Conservation (phyloP, 1,284 basidiomycete genomes). For the Kalmanozyma brasiliensis region DNA sequence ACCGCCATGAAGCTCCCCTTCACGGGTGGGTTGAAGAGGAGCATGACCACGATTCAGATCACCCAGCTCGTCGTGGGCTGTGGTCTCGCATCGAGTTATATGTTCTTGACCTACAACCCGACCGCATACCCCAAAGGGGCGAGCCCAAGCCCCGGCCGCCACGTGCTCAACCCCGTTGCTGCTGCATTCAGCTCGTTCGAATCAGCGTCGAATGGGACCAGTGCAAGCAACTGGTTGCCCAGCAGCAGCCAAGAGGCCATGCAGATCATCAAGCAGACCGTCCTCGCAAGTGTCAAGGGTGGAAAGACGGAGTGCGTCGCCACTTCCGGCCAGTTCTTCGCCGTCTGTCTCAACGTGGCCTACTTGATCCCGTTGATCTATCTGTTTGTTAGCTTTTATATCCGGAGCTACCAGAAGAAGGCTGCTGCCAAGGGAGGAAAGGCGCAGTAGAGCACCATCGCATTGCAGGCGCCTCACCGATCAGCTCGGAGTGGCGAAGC, state of each 20-base stretch:
- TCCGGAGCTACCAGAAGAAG: conserved; percentile 50
- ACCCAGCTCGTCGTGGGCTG: conserved; percentile 58
- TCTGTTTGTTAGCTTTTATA: conserved; percentile 60
- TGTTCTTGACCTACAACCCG: conserved; percentile 44
- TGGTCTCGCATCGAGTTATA: conserved; percentile 40
- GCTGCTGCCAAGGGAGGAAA: conserved; percentile 31
- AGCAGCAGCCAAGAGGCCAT: conserved; percentile 24
- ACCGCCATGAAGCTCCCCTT: conserved; percentile 63
- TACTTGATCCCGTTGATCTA: conserved; percentile 58
- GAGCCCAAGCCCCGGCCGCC: conserved; percentile 37
- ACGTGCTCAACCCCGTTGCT: conserved; percentile 27
- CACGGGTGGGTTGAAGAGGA: conserved; percentile 63
- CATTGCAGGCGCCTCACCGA: no score
- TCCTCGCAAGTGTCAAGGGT: conserved; percentile 16
- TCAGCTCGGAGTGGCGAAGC: no score
- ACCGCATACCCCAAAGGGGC: conserved; percentile 35
- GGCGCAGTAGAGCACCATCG: conserved; percentile 16
- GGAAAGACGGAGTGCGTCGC: conserved; percentile 32
- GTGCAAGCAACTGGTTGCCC: background rate
- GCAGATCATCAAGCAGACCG: conserved; percentile 22
- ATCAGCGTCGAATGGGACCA: conserved; percentile 10
- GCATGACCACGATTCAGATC: conserved; percentile 62
- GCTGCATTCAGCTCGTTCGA: conserved; percentile 22
- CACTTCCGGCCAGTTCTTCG: conserved; percentile 43
- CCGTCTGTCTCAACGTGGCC: conserved; percentile 42